Percentiles rank a stretch among this genome's conserved stretches.
phyloP scores from a whole-genome alignment of 139 green algal genomes.

The Trebouxia sp. region DNA sequence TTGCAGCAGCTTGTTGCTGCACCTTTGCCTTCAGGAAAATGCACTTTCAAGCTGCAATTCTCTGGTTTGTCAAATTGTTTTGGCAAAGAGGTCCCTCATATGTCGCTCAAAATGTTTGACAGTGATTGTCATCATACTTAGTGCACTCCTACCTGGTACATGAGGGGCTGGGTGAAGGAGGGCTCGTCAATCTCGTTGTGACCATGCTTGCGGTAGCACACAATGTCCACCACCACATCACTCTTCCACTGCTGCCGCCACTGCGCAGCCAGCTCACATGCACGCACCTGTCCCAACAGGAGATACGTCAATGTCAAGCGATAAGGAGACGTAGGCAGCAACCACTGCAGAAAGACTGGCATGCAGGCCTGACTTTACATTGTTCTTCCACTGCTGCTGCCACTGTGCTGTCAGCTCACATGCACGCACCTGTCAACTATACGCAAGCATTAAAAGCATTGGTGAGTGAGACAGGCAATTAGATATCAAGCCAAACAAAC shows the following conservation, averaged over 20 bases:
- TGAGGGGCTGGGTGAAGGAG: conserved; percentile 97
- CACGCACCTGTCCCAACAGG: conserved; percentile 62
- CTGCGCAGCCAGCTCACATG: conserved; percentile 90
- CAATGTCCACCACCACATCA: conserved; percentile 97
- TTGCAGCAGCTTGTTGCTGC: too few relatives aligned
- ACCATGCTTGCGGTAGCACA: conserved; percentile 74
- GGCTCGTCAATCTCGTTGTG: conserved; percentile 99
- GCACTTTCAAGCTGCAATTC: too few relatives aligned
- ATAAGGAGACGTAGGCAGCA: too few relatives aligned
- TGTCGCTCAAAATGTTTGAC: too few relatives aligned
- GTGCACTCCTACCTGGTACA: conserved; percentile 81
- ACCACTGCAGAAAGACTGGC: background rate
- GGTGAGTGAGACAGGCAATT: background rate
- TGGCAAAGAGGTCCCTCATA: too few relatives aligned
- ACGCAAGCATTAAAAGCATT: background rate
- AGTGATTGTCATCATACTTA: too few relatives aligned
- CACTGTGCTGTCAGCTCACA: conserved; percentile 94
- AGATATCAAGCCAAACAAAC: too few relatives aligned
- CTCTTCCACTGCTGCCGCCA: conserved; percentile 90
- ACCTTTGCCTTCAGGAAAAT: too few relatives aligned
- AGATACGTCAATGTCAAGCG: too few relatives aligned
- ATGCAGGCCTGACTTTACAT: conserved; percentile 76
- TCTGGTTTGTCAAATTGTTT: too few relatives aligned
- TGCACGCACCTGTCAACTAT: conserved; percentile 53
- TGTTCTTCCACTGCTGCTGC: conserved; percentile 85